These are phyloP conservation scores for Leptoxyphium fumago DNA, from an alignment of 2,329 filamentous ascomycete species.

Conservation along the genomic window DNA sequence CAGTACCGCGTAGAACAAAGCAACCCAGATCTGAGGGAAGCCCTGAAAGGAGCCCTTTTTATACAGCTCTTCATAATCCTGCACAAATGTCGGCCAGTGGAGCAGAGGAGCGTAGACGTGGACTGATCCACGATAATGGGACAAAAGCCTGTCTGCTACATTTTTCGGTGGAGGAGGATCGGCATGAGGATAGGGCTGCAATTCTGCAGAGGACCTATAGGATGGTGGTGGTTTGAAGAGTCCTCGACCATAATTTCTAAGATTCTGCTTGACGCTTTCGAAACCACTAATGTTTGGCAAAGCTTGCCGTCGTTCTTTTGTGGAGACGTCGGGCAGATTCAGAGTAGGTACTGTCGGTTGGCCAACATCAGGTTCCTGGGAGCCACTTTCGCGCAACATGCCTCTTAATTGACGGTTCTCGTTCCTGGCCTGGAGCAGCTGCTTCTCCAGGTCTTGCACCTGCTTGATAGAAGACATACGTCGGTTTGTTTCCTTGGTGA, in stretches of 20 bases:
- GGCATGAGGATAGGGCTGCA: conserved; percentile 32
- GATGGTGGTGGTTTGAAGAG: conserved; percentile 65
- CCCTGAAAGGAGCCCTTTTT: conserved; percentile 45
- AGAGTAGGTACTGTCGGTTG: conserved; percentile 15
- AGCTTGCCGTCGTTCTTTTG: conserved; percentile 44
- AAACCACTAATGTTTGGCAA: conserved; percentile 53
- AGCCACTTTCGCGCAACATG: conserved; percentile 39
- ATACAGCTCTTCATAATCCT: conserved; percentile 65
- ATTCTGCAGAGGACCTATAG: conserved; percentile 41
- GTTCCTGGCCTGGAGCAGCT: conserved; percentile 64
- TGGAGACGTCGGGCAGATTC: conserved; percentile 19
- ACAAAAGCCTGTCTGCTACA: conserved; percentile 56
- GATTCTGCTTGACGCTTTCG: conserved; percentile 54
- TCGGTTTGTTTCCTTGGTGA: conserved; percentile 96
- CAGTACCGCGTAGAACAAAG: conserved; percentile 69
- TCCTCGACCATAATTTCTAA: conserved; percentile 59
- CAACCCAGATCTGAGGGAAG: conserved; percentile 55
- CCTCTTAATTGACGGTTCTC: conserved; percentile 64
- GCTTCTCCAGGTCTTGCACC: conserved; percentile 90
- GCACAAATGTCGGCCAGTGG: conserved; percentile 73
- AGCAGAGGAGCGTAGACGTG: conserved; percentile 74
- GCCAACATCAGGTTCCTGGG: conserved; percentile 28
- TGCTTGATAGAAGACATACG: conserved; percentile 99
- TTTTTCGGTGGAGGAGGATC: conserved; percentile 49
- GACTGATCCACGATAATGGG: conserved; percentile 59